Evolutionary conservation across 345 rosid genomes (phyloP).

Genomic region (Salix caprea): DNA sequence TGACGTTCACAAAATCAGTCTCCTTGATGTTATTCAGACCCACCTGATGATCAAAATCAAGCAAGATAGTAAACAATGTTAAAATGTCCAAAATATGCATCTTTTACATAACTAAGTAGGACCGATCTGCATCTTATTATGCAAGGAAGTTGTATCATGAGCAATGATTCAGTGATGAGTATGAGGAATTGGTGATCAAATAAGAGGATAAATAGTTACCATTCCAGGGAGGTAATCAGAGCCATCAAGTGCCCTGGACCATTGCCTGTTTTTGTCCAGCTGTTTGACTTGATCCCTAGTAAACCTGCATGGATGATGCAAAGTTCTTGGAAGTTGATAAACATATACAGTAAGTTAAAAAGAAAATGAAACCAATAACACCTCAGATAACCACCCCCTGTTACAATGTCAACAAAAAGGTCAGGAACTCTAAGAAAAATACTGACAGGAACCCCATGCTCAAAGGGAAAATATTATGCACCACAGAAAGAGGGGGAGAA

Average conservation of each 20-base stretch:
- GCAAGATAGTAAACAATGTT: background rate
- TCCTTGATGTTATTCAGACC: constrained; percentile 93
- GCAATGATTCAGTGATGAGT: background rate
- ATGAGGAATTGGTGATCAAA: background rate
- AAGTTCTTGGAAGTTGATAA: background rate
- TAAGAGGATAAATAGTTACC: constrained; percentile 30
- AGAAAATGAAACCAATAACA: background rate
- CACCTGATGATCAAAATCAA: constrained; percentile 46
- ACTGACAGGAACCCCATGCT: background rate
- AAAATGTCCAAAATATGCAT: background rate
- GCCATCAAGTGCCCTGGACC: constrained; percentile 99
- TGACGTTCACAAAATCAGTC: constrained; percentile 96
- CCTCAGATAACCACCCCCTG: background rate
- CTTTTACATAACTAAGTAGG: background rate
- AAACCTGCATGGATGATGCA: constrained; percentile 48
- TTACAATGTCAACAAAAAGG: background rate
- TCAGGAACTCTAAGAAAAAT: background rate
- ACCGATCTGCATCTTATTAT: background rate
- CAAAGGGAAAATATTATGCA: background rate
- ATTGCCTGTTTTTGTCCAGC: constrained; percentile 79
- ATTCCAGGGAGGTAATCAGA: constrained; percentile 99
- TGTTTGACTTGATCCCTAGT: constrained; percentile 71
- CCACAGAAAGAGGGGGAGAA: background rate
- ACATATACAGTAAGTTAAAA: background rate
- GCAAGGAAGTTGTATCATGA: background rate